phyloP scores from a whole-genome alignment of 768 basidiomycete genomes.

The Amyloporia xantha region DNA sequence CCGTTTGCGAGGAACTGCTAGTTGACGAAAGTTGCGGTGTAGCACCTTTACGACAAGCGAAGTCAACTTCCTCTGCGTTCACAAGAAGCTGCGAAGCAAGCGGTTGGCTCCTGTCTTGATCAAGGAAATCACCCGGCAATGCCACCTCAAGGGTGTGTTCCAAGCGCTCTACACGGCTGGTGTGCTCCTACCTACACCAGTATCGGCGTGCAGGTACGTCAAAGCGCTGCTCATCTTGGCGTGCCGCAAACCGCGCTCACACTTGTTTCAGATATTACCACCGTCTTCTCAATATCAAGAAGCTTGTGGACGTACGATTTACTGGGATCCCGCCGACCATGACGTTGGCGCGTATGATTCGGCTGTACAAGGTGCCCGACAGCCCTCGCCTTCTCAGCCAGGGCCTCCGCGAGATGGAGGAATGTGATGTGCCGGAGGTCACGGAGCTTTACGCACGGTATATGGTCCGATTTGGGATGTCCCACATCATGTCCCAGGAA shows the following conservation, averaged over 20 bases:
- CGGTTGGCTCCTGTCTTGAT: slow-evolving; percentile 93
- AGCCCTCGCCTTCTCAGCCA: slow-evolving; percentile 35
- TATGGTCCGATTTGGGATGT: slow-evolving; percentile 82
- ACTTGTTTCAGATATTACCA: slow-evolving; percentile 71
- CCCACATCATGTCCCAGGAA: slow-evolving; percentile 62
- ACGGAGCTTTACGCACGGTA: slow-evolving; percentile 66
- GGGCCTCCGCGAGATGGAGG: slow-evolving; percentile 86
- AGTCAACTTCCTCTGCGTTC: slow-evolving; percentile 96
- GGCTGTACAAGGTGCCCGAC: slow-evolving; percentile 59
- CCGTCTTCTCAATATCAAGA: slow-evolving; percentile 84
- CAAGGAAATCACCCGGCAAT: slow-evolving; percentile 93
- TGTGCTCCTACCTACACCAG: slow-evolving; percentile 87
- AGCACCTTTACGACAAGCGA: slow-evolving; percentile 74
- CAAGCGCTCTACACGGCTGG: slow-evolving; percentile 98
- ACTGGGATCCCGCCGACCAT: slow-evolving; percentile 78
- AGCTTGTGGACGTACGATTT: slow-evolving; percentile 87
- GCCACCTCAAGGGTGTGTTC: slow-evolving; percentile 84
- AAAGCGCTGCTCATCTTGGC: not conserved
- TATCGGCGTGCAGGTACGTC: slow-evolving; percentile 73
- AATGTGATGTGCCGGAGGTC: slow-evolving; percentile 66
- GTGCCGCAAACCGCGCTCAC: too few species aligned
- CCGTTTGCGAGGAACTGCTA: not conserved
- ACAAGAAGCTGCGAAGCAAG: slow-evolving; percentile 95
- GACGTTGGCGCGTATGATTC: slow-evolving; percentile 90
- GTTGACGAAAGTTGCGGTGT: slow-evolving; percentile 9